These are phyloP conservation scores for Prunus dulcis DNA, from an alignment of 306 rosid species.

Conservation along the genomic window DNA sequence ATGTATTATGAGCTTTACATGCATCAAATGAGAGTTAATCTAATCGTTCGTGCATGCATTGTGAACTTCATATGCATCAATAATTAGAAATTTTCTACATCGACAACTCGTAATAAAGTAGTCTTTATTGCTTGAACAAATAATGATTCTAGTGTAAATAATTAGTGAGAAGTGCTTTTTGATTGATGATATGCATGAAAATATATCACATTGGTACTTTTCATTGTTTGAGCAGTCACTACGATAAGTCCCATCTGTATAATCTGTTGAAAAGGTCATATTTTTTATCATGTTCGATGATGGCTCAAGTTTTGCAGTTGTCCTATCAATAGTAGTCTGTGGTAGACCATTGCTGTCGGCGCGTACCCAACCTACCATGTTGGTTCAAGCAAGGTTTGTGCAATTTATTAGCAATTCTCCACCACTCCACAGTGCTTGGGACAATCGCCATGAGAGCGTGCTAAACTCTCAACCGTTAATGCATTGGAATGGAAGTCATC, in stretches of 20 bases:
- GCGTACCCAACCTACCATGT: background rate
- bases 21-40: too few species aligned
- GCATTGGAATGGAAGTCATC: too few species aligned
- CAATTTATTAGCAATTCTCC: background rate
- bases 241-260: background rate
- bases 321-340: background rate
- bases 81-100: too few species aligned
- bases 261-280: background rate
- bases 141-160: background rate
- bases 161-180: background rate
- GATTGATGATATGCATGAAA: background rate
- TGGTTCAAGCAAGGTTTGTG: background rate
- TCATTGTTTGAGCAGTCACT: background rate
- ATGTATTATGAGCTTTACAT: too few species aligned
- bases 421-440: too few species aligned
- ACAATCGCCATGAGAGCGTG: too few species aligned
- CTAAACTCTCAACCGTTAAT: too few species aligned
- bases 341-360: constrained; percentile 4
- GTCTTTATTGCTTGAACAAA: background rate
- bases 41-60: too few species aligned
- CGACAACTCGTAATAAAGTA: too few species aligned
- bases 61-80: too few species aligned
- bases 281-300: background rate
- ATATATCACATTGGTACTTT: background rate
- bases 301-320: background rate